Conservation (phyloP, 768 basidiomycete species). For the Tubosaeta sp. region DNA sequence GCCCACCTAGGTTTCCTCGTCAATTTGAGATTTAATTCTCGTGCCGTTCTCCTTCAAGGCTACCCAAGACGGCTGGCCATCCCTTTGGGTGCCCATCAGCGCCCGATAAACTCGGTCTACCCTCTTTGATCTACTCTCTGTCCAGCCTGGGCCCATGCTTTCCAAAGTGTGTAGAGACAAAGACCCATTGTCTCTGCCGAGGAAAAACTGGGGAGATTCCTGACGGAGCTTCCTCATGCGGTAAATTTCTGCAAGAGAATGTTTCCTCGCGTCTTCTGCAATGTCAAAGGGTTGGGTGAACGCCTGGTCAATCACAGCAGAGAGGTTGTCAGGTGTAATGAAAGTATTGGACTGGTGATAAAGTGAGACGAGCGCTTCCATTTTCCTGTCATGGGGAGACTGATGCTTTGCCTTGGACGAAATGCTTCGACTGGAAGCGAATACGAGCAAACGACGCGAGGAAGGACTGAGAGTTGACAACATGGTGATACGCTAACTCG, state of each 20-base stretch:
- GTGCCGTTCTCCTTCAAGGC: constrained; percentile 28
- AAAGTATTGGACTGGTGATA: constrained; percentile 74
- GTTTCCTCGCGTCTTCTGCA: constrained; percentile 16
- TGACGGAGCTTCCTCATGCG: constrained; percentile 10
- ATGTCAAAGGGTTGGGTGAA: constrained; percentile 36
- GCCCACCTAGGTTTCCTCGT: constrained; percentile 9
- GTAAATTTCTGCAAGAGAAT: constrained; percentile 12
- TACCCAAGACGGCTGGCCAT: constrained; percentile 32
- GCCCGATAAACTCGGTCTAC: constrained; percentile 21
- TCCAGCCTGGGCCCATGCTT: constrained; percentile 30
- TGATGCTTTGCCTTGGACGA: constrained; percentile 20
- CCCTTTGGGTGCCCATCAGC: constrained; percentile 26
- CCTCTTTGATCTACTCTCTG: constrained; percentile 24
- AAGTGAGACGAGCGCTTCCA: constrained; percentile 71
- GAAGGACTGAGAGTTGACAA: constrained; percentile 2
- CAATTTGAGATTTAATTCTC: constrained; percentile 17
- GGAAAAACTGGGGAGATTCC: constrained; percentile 22
- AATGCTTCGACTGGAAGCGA: constrained; percentile 10
- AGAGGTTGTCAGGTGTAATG: constrained; percentile 68
- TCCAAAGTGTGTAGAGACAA: constrained; percentile 7
- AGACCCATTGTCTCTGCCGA: constrained; percentile 22
- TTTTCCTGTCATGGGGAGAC: constrained; percentile 30
- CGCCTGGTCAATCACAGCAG: constrained; percentile 57
- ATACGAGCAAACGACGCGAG: constrained; percentile 6
- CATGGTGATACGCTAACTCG: constrained; percentile 10